phyloP scores from a whole-genome alignment of 2,329 filamentous ascomycete species.

The Cladorrhinum sp. region DNA sequence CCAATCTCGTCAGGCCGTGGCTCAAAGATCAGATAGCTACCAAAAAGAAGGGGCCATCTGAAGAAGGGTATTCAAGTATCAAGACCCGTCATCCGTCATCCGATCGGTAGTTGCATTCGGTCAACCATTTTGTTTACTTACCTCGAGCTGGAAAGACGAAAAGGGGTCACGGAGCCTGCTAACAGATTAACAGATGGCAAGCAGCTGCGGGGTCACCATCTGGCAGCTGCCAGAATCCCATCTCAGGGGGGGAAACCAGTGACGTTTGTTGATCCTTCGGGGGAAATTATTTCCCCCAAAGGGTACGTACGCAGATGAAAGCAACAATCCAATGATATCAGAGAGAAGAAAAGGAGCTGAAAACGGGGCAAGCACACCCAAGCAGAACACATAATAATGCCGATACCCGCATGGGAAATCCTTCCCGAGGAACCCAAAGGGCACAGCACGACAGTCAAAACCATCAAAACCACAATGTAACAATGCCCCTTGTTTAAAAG shows the following conservation, averaged over 20 bases:
- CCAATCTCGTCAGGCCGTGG: background rate
- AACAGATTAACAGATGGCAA: too few species aligned
- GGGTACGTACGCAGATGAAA: too few species aligned
- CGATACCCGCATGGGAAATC: background rate
- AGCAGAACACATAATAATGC: background rate
- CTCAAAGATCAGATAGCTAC: background rate
- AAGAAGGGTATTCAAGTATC: too few species aligned
- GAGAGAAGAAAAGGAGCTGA: too few species aligned
- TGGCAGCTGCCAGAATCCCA: background rate
- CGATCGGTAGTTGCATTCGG: background rate
- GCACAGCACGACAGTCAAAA: background rate
- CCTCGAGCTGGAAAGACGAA: background rate
- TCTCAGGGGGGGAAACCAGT: background rate
- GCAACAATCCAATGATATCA: too few species aligned
- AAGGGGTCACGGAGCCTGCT: too few species aligned
- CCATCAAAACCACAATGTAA: background rate
- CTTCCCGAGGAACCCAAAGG: background rate
- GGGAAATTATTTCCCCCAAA: background rate
- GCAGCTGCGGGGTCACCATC: background rate
- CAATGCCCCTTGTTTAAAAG: background rate
- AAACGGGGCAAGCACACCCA: too few species aligned
- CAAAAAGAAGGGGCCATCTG: too few species aligned
- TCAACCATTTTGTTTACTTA: background rate
- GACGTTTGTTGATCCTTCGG: background rate
- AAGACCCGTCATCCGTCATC: background rate